A percentile compares a stretch with the other conserved stretches of the same genome.
These are phyloP conservation scores for Neurospora crassa DNA, from an alignment of 2,329 filamentous ascomycete genomes.

Conservation along the genomic window DNA sequence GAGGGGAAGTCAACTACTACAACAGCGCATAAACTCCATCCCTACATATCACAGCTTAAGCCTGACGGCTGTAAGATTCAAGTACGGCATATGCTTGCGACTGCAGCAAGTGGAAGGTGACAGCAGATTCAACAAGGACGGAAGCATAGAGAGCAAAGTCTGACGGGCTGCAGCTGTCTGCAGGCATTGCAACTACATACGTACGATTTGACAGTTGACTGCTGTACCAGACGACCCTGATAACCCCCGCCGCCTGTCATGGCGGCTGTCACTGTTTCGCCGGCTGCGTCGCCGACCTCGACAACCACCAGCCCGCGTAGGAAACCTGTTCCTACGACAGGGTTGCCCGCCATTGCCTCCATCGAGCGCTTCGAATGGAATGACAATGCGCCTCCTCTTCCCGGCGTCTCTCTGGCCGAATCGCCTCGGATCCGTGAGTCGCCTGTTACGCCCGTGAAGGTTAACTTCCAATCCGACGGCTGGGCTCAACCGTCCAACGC, in stretches of 20 bases:
- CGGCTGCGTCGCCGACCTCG: constrained; percentile 17
- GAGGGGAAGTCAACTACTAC: background rate
- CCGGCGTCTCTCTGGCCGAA: constrained; percentile 21
- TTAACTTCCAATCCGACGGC: constrained; percentile 43
- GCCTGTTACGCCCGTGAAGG: constrained; percentile 46
- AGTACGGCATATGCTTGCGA: background rate
- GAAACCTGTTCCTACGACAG: constrained; percentile 28
- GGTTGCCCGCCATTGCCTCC: constrained; percentile 24
- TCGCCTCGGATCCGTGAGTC: constrained; percentile 39
- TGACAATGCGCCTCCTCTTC: constrained; percentile 23
- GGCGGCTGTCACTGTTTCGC: constrained; percentile 23
- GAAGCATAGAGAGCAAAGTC: background rate
- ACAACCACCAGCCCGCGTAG: constrained; percentile 20
- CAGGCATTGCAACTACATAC: background rate
- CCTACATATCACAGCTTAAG: background rate
- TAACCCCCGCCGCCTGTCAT: constrained; percentile 17
- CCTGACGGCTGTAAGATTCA: background rate
- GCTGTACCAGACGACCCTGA: background rate
- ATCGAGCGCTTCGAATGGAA: constrained; percentile 23
- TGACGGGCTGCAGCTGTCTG: background rate
- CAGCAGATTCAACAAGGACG: background rate
- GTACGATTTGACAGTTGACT: background rate
- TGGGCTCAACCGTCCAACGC: constrained; percentile 44
- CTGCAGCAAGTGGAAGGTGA: background rate
- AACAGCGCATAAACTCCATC: background rate